phyloP scores from a whole-genome alignment of 2,329 filamentous ascomycete species.

The Exophiala dermatitidis region DNA sequence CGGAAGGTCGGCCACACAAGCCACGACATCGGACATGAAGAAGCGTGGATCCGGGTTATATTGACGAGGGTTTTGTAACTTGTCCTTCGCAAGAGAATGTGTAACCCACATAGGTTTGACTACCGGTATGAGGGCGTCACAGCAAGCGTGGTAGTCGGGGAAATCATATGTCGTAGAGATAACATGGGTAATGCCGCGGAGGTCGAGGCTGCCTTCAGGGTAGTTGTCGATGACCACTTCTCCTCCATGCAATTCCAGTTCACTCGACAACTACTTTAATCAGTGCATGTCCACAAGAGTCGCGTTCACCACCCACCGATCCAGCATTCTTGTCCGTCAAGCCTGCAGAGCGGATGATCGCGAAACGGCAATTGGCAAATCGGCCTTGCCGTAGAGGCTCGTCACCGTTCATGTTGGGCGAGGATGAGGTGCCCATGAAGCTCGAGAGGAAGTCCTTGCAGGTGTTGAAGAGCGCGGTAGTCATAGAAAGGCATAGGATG shows the following conservation, averaged over 20 bases:
- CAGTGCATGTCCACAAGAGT: neutral
- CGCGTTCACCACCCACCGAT: slow-evolving; percentile 32
- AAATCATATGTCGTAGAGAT: slow-evolving; percentile 81
- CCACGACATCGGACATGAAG: slow-evolving; percentile 77
- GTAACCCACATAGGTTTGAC: slow-evolving; percentile 76
- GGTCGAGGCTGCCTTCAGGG: slow-evolving; percentile 32
- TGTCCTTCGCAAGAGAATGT: slow-evolving; percentile 60
- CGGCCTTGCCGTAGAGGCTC: slow-evolving; percentile 25
- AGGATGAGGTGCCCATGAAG: slow-evolving; percentile 10
- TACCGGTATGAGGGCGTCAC: slow-evolving; percentile 73
- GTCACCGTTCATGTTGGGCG: slow-evolving; percentile 14
- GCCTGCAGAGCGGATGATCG: slow-evolving; percentile 40
- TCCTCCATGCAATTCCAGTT: slow-evolving; percentile 45
- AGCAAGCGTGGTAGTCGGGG: slow-evolving; percentile 68
- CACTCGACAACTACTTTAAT: slow-evolving; percentile 38
- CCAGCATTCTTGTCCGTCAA: slow-evolving; percentile 36
- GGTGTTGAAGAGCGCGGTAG: slow-evolving; percentile 4
- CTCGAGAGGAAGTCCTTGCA: slow-evolving; percentile 14
- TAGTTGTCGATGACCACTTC: slow-evolving; percentile 39
- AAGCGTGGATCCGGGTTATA: slow-evolving; percentile 86
- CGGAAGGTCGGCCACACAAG: slow-evolving; percentile 79
- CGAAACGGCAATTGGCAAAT: slow-evolving; percentile 42
- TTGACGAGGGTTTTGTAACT: slow-evolving; percentile 68
- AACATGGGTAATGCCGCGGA: slow-evolving; percentile 48
- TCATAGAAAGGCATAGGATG: neutral